These are phyloP conservation scores for Cyberlindnera veronae DNA, from an alignment of 805 yeast genomes.

Conservation along the genomic window DNA sequence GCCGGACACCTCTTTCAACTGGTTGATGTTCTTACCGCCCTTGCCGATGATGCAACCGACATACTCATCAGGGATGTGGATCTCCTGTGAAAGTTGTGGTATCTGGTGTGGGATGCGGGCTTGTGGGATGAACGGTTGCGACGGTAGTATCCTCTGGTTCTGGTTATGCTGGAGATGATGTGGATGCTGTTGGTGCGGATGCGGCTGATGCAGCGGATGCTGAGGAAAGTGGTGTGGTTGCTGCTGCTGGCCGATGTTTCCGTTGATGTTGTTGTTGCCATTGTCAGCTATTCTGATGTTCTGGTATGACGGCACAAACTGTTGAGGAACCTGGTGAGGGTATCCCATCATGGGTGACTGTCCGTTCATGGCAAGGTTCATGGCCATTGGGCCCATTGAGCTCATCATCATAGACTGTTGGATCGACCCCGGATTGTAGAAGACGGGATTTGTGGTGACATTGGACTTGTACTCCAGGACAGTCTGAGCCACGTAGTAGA, in stretches of 20 bases:
- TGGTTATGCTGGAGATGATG: not conserved
- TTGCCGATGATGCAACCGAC: slow-evolving; percentile 86
- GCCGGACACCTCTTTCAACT: slow-evolving; percentile 71
- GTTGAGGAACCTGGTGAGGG: slow-evolving; percentile 6
- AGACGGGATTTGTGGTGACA: slow-evolving; percentile 51
- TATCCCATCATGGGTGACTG: slow-evolving; percentile 5
- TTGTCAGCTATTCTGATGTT: too few relatives aligned
- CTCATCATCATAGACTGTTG: slow-evolving; percentile 12
- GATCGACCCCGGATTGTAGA: slow-evolving; percentile 47
- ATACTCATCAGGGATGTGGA: slow-evolving; percentile 70
- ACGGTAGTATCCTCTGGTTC: slow-evolving; percentile 4
- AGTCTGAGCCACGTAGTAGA: slow-evolving; percentile 69
- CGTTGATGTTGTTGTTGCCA: slow-evolving; percentile 1
- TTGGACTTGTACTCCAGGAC: slow-evolving; percentile 52
- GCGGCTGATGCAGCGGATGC: slow-evolving; percentile 2
- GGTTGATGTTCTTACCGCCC: slow-evolving; percentile 79
- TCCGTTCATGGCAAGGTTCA: not conserved
- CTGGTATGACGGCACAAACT: slow-evolving; percentile 4
- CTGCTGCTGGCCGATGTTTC: not conserved
- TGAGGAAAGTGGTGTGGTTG: not conserved
- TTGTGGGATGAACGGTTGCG: not conserved
- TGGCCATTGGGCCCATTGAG: not conserved
- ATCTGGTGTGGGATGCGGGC: slow-evolving; percentile 5
- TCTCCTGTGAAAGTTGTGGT: slow-evolving; percentile 54
- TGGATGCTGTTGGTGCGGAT: slow-evolving; percentile 1